Evolutionary conservation across 2,329 filamentous ascomycete species (phyloP).

Genomic region (Macrophomina phaseolina): DNA sequence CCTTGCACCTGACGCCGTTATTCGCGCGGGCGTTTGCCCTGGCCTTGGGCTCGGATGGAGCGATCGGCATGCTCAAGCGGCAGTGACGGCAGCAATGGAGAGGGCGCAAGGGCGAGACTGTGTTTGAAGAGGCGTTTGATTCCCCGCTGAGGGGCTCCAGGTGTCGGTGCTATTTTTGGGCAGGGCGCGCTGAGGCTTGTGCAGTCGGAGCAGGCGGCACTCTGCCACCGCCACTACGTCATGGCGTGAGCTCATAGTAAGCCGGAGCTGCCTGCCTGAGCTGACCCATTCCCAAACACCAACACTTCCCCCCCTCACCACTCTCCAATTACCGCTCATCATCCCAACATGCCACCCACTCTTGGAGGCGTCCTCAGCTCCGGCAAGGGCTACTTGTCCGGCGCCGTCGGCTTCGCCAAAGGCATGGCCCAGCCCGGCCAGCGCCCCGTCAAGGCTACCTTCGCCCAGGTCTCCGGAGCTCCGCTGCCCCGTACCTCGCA

Average conservation of each 20-base stretch:
- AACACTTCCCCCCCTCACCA: neutral
- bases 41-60: too few species aligned
- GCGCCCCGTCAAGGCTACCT: slow-evolving; percentile 57
- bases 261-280: neutral
- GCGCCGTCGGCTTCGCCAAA: slow-evolving; percentile 46
- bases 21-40: too few species aligned
- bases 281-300: neutral
- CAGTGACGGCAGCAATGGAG: neutral
- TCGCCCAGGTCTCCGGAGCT: slow-evolving; percentile 54
- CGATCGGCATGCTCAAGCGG: too few species aligned
- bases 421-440: slow-evolving; percentile 31
- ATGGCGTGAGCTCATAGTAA: slow-evolving; percentile 7
- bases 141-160: slow-evolving; percentile 1
- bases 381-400: slow-evolving; percentile 40
- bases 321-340: neutral
- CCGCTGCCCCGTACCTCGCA: slow-evolving; percentile 57
- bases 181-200: neutral
- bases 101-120: neutral
- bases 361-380: slow-evolving; percentile 45
- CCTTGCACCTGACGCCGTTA: neutral
- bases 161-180: neutral
- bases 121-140: neutral
- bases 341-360: slow-evolving; percentile 34
- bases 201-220: neutral
- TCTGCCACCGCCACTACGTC: neutral